phyloP scores from a whole-genome alignment of 2,329 filamentous ascomycete species.

The Neofusicoccum laricinum region DNA sequence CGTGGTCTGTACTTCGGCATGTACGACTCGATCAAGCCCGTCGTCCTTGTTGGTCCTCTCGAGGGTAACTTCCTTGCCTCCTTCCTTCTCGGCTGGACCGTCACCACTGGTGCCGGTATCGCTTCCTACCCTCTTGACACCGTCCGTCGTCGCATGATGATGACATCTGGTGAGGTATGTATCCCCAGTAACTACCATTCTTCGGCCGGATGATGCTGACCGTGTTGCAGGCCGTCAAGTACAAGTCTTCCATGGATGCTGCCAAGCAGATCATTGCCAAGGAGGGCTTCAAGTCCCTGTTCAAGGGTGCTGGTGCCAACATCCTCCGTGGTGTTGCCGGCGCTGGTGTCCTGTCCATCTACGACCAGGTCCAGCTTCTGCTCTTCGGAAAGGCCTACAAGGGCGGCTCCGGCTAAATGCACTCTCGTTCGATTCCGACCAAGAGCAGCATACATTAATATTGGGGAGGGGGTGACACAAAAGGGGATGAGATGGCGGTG shows the following conservation, averaged over 20 bases:
- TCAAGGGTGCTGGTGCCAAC: slow-evolving; percentile 99
- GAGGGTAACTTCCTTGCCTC: slow-evolving; percentile 99
- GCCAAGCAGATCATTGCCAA: slow-evolving; percentile 90
- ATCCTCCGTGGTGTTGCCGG: slow-evolving; percentile 99
- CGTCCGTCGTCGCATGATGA: slow-evolving; percentile 99
- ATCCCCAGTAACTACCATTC: slow-evolving; percentile 1
- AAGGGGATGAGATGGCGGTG: slow-evolving; percentile 20
- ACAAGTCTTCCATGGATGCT: slow-evolving; percentile 94
- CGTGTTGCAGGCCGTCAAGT: slow-evolving; percentile 87
- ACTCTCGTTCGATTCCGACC: slow-evolving; percentile 12
- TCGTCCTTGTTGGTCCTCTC: slow-evolving; percentile 85
- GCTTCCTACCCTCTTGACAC: slow-evolving; percentile 99
- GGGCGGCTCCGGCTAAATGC: slow-evolving; percentile 47
- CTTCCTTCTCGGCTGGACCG: slow-evolving; percentile 96
- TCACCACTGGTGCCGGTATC: slow-evolving; percentile 99
- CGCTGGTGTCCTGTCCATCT: slow-evolving; percentile 99
- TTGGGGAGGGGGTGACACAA: slow-evolving; percentile 20
- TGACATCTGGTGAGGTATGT: slow-evolving; percentile 77
- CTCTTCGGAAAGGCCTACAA: slow-evolving; percentile 99
- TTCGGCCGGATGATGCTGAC: slow-evolving; percentile 20
- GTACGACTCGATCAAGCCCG: slow-evolving; percentile 99
- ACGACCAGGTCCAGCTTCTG: slow-evolving; percentile 98
- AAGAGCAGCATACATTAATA: slow-evolving; percentile 4
- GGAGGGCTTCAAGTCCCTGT: slow-evolving; percentile 98
- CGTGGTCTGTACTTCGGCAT: slow-evolving; percentile 99